Evolutionary conservation across 2,329 filamentous ascomycete genomes (phyloP), one percentile per base, ranked within the genome.

Genomic region (Trichothecium roseum): DNA sequence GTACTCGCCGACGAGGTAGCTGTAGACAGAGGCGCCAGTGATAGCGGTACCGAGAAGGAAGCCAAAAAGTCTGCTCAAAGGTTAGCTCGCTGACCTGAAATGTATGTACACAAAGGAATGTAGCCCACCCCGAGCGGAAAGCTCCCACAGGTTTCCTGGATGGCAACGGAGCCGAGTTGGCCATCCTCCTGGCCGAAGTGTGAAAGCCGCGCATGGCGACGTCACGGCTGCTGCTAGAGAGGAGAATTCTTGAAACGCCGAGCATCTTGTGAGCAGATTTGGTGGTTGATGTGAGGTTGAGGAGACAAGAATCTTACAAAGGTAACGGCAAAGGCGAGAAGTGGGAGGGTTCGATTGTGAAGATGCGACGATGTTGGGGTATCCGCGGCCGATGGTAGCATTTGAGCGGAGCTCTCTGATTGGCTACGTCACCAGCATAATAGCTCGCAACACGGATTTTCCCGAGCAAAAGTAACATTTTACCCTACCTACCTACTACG

Each of bases 1-100:
- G 69, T 95, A 96, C 61, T 96, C 88, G 56, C 89, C 78, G 49
- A 96, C 66, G 46, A 94, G 75, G 60, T 96, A 96, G 59, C 85
- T 87, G 66, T 95, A 96, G 49, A 93, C 82, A 39, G 77, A 81
- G 35, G 73, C 74, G 50, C 86, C 87, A 30, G 88, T 80, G 35
- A 86, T 67, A 32, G 83, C 80, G 42, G 83, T 79, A 45, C 89
- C 89, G 44, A 91, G 69, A 34, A 96, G 78, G 68, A 96, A 96
- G 35, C 89, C 89, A 51, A 94, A 86, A 40, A 95, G 66, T 39
- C 89, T 95, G 49, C 38, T 41, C 7, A 16, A 18, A 14, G 16
- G 27, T 20, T 18, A 16, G 5, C 4, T 14, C 17, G 30, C 13
- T 34, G n/a, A 17, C 5, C 20, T 15, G 18, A 18, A 10, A n/a